These are phyloP conservation scores for Phaffia tasmanica DNA, from an alignment of 768 basidiomycete species.

Conservation along the genomic window DNA sequence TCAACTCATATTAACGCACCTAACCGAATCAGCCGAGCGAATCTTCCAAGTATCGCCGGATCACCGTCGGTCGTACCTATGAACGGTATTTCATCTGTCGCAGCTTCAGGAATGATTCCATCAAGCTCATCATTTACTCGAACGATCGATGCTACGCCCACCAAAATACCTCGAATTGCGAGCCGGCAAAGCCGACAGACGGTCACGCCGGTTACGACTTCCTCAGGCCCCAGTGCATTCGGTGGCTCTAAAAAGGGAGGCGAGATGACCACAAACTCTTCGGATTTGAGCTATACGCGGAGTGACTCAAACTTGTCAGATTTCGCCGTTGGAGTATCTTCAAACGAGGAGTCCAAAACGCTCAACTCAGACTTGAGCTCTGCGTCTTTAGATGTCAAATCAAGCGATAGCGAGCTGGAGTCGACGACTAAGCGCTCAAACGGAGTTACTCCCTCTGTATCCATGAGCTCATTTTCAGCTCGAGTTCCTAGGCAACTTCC, in stretches of 20 bases:
- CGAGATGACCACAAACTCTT: constrained; percentile 30
- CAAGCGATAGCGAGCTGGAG: constrained; percentile 3
- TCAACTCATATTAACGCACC: constrained; percentile 15
- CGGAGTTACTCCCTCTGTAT: constrained; percentile 10
- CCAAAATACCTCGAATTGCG: constrained; percentile 38
- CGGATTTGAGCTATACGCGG: background rate
- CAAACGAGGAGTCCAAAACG: constrained; percentile 6
- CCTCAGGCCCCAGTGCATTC: constrained; percentile 27
- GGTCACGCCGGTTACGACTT: constrained; percentile 19
- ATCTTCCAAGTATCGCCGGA: constrained; percentile 78
- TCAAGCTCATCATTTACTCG: constrained; percentile 26
- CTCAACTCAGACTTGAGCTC: background rate
- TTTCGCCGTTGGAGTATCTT: background rate
- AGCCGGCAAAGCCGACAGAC: constrained; percentile 27
- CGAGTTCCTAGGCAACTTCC: constrained; percentile 22
- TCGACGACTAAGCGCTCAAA: constrained; percentile 7
- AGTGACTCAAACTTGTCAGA: constrained; percentile 23
- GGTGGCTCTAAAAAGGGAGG: constrained; percentile 27
- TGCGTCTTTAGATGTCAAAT: background rate
- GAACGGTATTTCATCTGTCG: constrained; percentile 28
- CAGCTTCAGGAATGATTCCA: constrained; percentile 24
- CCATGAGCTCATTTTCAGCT: constrained; percentile 17
- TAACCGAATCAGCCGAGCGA: constrained; percentile 45
- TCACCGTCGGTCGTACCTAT: constrained; percentile 56
- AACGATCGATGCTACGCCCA: constrained; percentile 34